Percentiles rank a stretch among this genome's conserved stretches.
These are phyloP conservation scores for Taphrina flavorubra DNA, from an alignment of 1,139 yeast genomes.

Conservation along the genomic window DNA sequence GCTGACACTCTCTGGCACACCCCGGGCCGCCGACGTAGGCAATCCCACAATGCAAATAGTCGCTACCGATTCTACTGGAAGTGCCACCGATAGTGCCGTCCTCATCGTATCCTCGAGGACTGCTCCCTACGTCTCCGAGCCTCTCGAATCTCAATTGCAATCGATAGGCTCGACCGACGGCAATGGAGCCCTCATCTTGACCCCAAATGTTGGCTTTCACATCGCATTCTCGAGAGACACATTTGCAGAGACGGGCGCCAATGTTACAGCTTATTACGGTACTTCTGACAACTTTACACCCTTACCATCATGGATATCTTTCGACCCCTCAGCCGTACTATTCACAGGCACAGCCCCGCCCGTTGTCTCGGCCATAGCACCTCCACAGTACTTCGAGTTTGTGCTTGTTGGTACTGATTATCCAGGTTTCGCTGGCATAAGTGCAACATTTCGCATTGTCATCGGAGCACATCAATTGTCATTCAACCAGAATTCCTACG, in stretches of 20 bases:
- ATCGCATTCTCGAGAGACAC: constrained; percentile 66
- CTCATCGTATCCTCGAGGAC: constrained; percentile 45
- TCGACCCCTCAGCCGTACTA: constrained; percentile 64
- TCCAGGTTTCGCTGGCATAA: constrained; percentile 74
- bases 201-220: constrained; percentile 69
- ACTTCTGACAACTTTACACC: constrained; percentile 80
- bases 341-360: constrained; percentile 89
- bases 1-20: constrained; percentile 73
- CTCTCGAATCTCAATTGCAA: constrained; percentile 45
- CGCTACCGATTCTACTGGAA: constrained; percentile 60
- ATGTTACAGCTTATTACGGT: constrained; percentile 73
- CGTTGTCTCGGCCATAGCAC: constrained; percentile 83
- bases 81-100: constrained; percentile 43
- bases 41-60: constrained; percentile 59
- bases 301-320: constrained; percentile 84
- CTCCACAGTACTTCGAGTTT: constrained; percentile 75
- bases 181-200: constrained; percentile 69
- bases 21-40: constrained; percentile 58
- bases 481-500: constrained; percentile 57
- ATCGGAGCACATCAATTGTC: constrained; percentile 89
- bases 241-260: constrained; percentile 60
- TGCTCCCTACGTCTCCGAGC: constrained; percentile 45
- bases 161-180: constrained; percentile 58
- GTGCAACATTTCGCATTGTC: constrained; percentile 69
- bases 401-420: constrained; percentile 80